Conservation (phyloP, 805 yeast species). For the Saccharomycopsis amapae region DNA sequence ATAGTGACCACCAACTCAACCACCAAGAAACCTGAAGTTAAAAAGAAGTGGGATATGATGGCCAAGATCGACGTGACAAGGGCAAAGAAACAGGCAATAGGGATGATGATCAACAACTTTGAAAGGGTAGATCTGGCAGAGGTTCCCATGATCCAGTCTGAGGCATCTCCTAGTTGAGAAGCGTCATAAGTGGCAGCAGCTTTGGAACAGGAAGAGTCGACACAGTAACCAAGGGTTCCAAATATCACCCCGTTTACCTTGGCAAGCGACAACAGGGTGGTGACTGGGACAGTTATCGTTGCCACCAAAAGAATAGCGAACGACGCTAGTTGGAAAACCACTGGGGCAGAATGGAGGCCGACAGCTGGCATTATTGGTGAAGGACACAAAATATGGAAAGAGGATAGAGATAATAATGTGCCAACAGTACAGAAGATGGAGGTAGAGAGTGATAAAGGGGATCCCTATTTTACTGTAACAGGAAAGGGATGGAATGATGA, state of each 20-base stretch:
- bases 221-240: conserved; percentile 67
- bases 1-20: conserved; percentile 40
- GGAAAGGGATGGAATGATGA: no score
- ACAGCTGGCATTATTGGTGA: conserved; percentile 29
- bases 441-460: no score
- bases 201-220: conserved; percentile 31
- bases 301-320: conserved; percentile 58
- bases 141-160: conserved; percentile 44
- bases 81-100: conserved; percentile 60
- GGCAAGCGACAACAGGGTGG: conserved; percentile 42
- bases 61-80: conserved; percentile 38
- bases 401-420: no score
- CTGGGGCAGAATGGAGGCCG: conserved; percentile 35
- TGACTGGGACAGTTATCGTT: conserved; percentile 55
- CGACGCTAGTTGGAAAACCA: conserved; percentile 43
- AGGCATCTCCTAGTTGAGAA: conserved; percentile 28
- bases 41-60: conserved; percentile 29
- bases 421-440: no score
- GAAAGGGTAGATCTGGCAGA: conserved; percentile 45
- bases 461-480: no score
- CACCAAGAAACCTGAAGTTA: conserved; percentile 30
- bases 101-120: conserved; percentile 50
- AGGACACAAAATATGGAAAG: no score
- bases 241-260: conserved; percentile 38
- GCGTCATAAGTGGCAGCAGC: conserved; percentile 42